Evolutionary conservation across 139 green algal genomes (phyloP).

Genomic region (Micractinium sp.): DNA sequence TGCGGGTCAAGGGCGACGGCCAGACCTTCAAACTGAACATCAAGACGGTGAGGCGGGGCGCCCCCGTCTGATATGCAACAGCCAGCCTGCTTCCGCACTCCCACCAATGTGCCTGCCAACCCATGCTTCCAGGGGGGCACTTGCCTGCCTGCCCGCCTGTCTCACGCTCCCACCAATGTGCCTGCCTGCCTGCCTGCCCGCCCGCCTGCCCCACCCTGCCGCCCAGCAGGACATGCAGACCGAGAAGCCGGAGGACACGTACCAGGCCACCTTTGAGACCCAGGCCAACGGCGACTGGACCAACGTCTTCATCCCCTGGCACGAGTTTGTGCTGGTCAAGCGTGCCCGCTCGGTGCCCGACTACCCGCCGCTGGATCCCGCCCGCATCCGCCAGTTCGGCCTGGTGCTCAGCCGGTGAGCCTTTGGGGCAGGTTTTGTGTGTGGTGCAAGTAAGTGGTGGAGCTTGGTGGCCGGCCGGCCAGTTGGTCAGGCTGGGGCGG

Average conservation of each 20-base stretch:
- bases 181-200: background rate
- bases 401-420: constrained; percentile 65
- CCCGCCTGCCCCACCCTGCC: background rate
- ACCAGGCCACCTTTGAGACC: constrained; percentile 88
- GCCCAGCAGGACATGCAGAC: constrained; percentile 60
- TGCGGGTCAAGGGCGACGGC: constrained; percentile 76
- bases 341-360: constrained; percentile 63
- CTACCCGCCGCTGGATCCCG: constrained; percentile 66
- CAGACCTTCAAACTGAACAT: constrained; percentile 93
- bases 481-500: no score
- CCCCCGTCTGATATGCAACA: no score
- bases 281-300: constrained; percentile 63
- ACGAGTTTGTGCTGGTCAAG: constrained; percentile 88
- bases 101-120: no score
- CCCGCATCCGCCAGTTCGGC: constrained; percentile 71
- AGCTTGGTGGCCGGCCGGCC: no score
- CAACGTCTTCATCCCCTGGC: constrained; percentile 81
- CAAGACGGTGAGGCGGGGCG: constrained; percentile 77
- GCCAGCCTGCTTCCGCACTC: background rate
- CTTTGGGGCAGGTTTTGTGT: no score
- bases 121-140: no score
- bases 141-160: no score
- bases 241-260: constrained; percentile 77
- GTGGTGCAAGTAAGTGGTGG: no score
- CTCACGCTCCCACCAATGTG: no score